A percentile compares a stretch with the other conserved stretches of the same genome.
These are phyloP conservation scores for Striga asiatica DNA, from an alignment of 257 asterid genomes.

Conservation along the genomic window DNA sequence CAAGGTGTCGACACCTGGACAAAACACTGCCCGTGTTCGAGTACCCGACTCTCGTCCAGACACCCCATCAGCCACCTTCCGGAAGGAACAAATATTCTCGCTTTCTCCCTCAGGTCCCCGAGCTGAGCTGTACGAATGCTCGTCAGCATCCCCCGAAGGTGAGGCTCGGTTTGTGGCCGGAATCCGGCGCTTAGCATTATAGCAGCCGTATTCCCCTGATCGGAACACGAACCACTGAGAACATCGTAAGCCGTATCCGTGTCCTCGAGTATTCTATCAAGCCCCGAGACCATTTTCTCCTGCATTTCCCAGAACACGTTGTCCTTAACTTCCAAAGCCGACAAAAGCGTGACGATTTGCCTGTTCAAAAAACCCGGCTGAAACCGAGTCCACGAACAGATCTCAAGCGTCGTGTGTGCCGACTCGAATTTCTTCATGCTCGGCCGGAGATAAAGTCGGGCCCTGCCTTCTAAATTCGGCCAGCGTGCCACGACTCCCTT, in stretches of 20 bases:
- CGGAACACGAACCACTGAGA: slow-evolving; percentile 61
- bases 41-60: slow-evolving; percentile 68
- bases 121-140: slow-evolving; percentile 91
- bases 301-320: slow-evolving; percentile 72
- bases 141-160: slow-evolving; percentile 67
- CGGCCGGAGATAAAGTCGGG: slow-evolving; percentile 40
- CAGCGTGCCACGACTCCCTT: slow-evolving; percentile 90
- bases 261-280: slow-evolving; percentile 57
- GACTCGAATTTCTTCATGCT: slow-evolving; percentile 85
- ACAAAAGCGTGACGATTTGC: slow-evolving; percentile 72
- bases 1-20: slow-evolving; percentile 70
- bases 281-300: slow-evolving; percentile 50
- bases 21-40: slow-evolving; percentile 81
- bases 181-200: slow-evolving; percentile 89
- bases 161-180: slow-evolving; percentile 68
- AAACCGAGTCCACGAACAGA: slow-evolving; percentile 84
- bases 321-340: slow-evolving; percentile 63
- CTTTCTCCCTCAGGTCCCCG: slow-evolving; percentile 63
- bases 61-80: slow-evolving; percentile 99
- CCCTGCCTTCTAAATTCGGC: slow-evolving; percentile 36
- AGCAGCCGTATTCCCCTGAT: slow-evolving; percentile 69
- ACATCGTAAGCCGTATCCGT: slow-evolving; percentile 63
- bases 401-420: slow-evolving; percentile 64
- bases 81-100: slow-evolving; percentile 69
- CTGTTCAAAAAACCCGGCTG: slow-evolving; percentile 90